Conservation (phyloP, 495 filamentous ascomycete genomes). For the Recurvomyces mirabilis region DNA sequence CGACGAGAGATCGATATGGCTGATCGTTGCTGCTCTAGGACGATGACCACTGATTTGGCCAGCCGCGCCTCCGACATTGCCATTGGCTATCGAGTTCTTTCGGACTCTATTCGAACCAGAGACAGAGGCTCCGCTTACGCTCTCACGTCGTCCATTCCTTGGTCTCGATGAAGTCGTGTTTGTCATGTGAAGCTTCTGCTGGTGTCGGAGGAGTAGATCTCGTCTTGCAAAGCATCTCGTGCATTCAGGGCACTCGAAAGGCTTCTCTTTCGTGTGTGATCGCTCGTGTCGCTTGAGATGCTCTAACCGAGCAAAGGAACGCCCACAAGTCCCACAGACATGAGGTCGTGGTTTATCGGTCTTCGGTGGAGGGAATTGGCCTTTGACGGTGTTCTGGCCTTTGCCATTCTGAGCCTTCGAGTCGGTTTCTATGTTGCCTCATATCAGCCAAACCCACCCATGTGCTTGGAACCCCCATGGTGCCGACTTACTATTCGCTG, state of each 20-base stretch:
- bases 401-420: not conserved
- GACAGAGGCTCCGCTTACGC: slow-evolving; percentile 49
- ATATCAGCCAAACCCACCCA: too few species aligned
- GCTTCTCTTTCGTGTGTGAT: slow-evolving; percentile 98
- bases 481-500: too few species aligned
- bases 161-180: slow-evolving; percentile 80
- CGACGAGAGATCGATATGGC: slow-evolving; percentile 73
- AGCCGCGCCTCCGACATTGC: slow-evolving; percentile 35
- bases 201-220: slow-evolving; percentile 85
- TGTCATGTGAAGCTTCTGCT: slow-evolving; percentile 99
- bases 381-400: slow-evolving; percentile 5
- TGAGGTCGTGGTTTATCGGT: slow-evolving; percentile 96
- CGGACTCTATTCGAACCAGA: slow-evolving; percentile 48
- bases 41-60: slow-evolving; percentile 68
- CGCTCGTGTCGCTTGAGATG: slow-evolving; percentile 97
- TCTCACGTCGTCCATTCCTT: slow-evolving; percentile 67
- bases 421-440: too few species aligned
- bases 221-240: slow-evolving; percentile 87
- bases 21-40: slow-evolving; percentile 91
- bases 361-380: slow-evolving; percentile 63
- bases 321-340: slow-evolving; percentile 81
- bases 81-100: slow-evolving; percentile 75
- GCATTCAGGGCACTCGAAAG: slow-evolving; percentile 96
- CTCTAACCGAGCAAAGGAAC: slow-evolving; percentile 90
- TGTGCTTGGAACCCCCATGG: too few species aligned